phyloP scores from a whole-genome alignment of 2,329 filamentous ascomycete genomes.

The Sclerotinia glacialis region DNA sequence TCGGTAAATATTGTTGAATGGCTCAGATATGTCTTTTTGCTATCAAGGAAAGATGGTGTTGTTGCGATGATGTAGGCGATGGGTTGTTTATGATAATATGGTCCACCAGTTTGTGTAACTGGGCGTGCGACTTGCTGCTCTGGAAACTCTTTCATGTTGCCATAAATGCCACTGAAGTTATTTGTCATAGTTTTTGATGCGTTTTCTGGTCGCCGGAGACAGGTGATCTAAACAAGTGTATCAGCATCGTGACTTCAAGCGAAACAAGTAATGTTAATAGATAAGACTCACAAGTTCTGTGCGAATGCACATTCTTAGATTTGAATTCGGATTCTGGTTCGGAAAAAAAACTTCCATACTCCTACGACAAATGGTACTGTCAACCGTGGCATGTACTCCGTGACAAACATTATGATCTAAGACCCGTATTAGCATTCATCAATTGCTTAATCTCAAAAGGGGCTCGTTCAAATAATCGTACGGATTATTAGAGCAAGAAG shows the following conservation, averaged over 20 bases:
- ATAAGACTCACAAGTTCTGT: not conserved
- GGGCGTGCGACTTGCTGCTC: not conserved
- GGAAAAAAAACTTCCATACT: not conserved
- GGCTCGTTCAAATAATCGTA: not conserved
- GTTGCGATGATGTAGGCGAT: not conserved
- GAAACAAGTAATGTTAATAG: not conserved
- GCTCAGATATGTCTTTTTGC: not conserved
- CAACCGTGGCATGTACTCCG: not conserved
- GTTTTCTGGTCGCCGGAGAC: not conserved
- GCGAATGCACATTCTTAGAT: not conserved
- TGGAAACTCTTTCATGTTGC: not conserved
- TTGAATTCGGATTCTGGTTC: not conserved
- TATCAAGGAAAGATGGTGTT: not conserved
- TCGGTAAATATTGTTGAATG: not conserved
- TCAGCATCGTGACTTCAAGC: not conserved
- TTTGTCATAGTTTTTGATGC: not conserved
- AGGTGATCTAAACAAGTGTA: not conserved
- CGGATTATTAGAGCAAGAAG: too few relatives aligned
- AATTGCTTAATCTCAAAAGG: rapidly evolving
- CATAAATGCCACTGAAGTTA: not conserved
- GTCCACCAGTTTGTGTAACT: too few relatives aligned
- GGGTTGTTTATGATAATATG: not conserved
- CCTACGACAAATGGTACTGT: not conserved
- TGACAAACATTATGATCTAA: not conserved
- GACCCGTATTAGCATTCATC: not conserved